phyloP scores from a whole-genome alignment of 1,284 basidiomycete species.

The Inonotus hispidus region DNA sequence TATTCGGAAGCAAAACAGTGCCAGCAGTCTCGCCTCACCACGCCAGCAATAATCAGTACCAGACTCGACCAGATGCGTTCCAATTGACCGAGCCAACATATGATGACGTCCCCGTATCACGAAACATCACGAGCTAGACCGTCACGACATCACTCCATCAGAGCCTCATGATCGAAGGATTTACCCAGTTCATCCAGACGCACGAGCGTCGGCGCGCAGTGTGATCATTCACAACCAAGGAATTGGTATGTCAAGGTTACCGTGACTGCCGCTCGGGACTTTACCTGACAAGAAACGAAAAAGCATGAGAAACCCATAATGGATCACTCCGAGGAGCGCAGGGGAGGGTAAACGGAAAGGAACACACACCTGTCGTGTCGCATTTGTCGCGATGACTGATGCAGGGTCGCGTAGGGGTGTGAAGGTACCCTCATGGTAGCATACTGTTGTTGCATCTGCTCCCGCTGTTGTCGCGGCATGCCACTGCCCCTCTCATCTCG shows the following conservation, averaged over 20 bases:
- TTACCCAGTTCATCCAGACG: not conserved
- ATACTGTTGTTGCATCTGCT: not conserved
- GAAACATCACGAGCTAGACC: not conserved
- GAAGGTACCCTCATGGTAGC: slow-evolving; percentile 5
- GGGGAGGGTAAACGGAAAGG: not conserved
- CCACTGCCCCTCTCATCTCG: slow-evolving; percentile 3
- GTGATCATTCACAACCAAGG: not conserved
- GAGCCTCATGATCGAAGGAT: not conserved
- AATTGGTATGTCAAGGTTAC: not conserved
- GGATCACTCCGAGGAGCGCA: not conserved
- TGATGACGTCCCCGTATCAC: not conserved
- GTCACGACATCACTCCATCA: not conserved
- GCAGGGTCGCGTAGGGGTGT: slow-evolving; percentile 15
- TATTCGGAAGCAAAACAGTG: not conserved
- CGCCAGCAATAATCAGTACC: not conserved
- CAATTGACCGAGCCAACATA: not conserved
- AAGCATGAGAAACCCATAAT: not conserved
- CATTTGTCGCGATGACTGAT: slow-evolving; percentile 4
- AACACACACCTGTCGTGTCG: not conserved
- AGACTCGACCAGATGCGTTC: not conserved
- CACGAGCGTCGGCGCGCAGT: not conserved
- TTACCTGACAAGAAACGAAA: not conserved
- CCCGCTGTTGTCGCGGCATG: not conserved
- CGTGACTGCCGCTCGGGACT: not conserved
- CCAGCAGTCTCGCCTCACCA: not conserved